phyloP scores from a whole-genome alignment of 106 monocot genomes.

The Amphibolis antarctica region DNA sequence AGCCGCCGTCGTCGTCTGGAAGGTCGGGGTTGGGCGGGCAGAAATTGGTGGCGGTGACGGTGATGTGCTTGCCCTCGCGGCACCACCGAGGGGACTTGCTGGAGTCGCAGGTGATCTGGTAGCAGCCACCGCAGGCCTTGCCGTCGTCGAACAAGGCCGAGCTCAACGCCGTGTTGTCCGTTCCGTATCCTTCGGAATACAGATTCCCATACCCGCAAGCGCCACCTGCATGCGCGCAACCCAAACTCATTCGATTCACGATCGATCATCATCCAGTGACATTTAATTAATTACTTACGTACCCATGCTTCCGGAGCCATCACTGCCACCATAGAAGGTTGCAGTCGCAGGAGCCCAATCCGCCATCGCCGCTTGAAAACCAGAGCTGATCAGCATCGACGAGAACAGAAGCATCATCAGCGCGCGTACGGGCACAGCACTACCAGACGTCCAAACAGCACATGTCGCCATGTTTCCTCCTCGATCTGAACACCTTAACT shows the following conservation, averaged over 20 bases:
- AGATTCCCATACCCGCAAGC: constrained; percentile 16
- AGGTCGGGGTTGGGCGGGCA: constrained; percentile 58
- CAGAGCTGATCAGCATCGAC: not conserved
- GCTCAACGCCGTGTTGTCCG: constrained; percentile 25
- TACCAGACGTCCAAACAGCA: too few relatives aligned
- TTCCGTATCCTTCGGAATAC: constrained; percentile 29
- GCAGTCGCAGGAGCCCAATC: constrained; percentile 23
- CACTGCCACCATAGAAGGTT: constrained; percentile 45
- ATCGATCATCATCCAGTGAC: too few relatives aligned
- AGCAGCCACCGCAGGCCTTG: constrained; percentile 10
- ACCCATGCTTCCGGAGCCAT: constrained; percentile 54
- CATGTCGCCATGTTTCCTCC: not conserved
- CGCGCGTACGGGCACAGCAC: too few relatives aligned
- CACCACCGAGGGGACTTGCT: constrained; percentile 14
- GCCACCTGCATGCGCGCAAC: constrained; percentile 23
- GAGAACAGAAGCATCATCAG: not conserved
- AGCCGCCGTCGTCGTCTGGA: constrained; percentile 32
- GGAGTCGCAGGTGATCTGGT: constrained; percentile 6
- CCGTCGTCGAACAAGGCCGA: constrained; percentile 33
- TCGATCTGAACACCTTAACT: not conserved
- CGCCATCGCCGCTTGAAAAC: not conserved
- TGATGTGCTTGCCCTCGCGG: constrained; percentile 6
- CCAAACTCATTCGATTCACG: not conserved
- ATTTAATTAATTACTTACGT: too few relatives aligned
- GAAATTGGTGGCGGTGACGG: constrained; percentile 44